Conservation (phyloP, 306 rosid genomes). For the Lathyrus oleraceus region DNA sequence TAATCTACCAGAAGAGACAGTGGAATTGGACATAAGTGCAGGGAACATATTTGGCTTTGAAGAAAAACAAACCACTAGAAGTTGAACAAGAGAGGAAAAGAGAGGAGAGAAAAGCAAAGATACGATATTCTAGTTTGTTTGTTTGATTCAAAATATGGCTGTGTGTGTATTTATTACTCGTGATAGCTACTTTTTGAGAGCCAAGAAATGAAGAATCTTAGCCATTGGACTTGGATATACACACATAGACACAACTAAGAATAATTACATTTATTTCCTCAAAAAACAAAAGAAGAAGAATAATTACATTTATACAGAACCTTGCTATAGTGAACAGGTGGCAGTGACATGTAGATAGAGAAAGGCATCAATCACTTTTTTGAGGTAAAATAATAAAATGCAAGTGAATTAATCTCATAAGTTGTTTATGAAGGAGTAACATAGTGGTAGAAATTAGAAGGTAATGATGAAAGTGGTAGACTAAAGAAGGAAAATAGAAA, state of each 20-base stretch:
- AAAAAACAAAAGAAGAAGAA: constrained; percentile 6
- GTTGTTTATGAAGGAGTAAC: too few relatives aligned
- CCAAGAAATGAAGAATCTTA: constrained; percentile 28
- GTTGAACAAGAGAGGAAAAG: constrained; percentile 24
- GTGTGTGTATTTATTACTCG: constrained; percentile 7
- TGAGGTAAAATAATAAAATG: constrained; percentile 15
- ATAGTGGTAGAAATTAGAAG: constrained; percentile 23
- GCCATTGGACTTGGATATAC: constrained; percentile 38
- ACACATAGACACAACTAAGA: constrained; percentile 1
- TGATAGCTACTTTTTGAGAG: constrained; percentile 35
- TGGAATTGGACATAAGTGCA: constrained; percentile 68
- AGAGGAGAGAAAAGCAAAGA: constrained; percentile 35
- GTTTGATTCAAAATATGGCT: constrained; percentile 39
- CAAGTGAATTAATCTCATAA: constrained; percentile 32
- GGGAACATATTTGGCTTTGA: constrained; percentile 62
- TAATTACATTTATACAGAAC: constrained; percentile 13
- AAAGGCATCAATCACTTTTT: constrained; percentile 52
- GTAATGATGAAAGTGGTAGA: constrained; percentile 56
- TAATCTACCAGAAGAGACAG: constrained; percentile 59
- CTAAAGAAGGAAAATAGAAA: constrained; percentile 20
- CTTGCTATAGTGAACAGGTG: constrained; percentile 45
- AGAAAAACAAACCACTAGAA: constrained; percentile 68
- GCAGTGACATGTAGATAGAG: constrained; percentile 42
- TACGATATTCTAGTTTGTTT: constrained; percentile 42
- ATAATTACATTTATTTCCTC: constrained; percentile 23